Conservation (phyloP, 495 filamentous ascomycete genomes). For the Penicillium subrubescens region DNA sequence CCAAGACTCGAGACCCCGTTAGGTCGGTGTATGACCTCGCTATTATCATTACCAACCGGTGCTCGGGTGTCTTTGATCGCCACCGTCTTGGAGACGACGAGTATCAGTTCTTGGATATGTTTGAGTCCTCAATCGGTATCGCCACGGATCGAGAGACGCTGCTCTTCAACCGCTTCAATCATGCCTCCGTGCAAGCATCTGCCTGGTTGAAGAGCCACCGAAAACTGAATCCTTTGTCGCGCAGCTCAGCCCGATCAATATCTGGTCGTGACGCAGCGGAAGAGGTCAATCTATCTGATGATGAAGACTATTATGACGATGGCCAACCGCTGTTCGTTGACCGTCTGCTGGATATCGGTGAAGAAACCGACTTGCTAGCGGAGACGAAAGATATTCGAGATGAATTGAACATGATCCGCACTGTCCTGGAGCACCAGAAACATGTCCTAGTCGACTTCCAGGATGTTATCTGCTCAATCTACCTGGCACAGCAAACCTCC, state of each 20-base stretch:
- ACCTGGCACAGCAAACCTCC: conserved; percentile 43
- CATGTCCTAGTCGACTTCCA: conserved; percentile 58
- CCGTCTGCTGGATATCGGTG: conserved; percentile 66
- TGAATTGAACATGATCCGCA: conserved; percentile 71
- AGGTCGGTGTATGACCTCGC: conserved; percentile 66
- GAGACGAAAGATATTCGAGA: conserved; percentile 75
- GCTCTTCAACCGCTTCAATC: conserved; percentile 66
- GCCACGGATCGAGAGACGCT: conserved; percentile 64
- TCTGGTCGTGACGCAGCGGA: conserved; percentile 3
- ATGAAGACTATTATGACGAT: conserved; percentile 28
- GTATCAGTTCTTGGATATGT: conserved; percentile 74
- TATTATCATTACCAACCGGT: conserved; percentile 64
- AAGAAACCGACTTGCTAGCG: conserved; percentile 64
- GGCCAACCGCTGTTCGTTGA: conserved; percentile 59
- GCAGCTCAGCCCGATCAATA: conserved; percentile 23
- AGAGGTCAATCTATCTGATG: conserved; percentile 10
- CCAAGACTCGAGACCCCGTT: conserved; percentile 65
- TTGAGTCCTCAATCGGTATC: conserved; percentile 65
- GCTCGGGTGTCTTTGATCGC: conserved; percentile 66
- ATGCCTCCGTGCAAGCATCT: conserved; percentile 60
- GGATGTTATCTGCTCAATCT: conserved; percentile 54
- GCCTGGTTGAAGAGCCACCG: conserved; percentile 64
- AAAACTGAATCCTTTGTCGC: conserved; percentile 46
- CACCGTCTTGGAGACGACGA: conserved; percentile 63
- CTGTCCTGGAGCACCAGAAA: conserved; percentile 61